Percentiles rank a stretch among this genome's conserved stretches.
These are phyloP conservation scores for Vanrija sp. DNA, from an alignment of 1,284 basidiomycete species.

Conservation along the genomic window DNA sequence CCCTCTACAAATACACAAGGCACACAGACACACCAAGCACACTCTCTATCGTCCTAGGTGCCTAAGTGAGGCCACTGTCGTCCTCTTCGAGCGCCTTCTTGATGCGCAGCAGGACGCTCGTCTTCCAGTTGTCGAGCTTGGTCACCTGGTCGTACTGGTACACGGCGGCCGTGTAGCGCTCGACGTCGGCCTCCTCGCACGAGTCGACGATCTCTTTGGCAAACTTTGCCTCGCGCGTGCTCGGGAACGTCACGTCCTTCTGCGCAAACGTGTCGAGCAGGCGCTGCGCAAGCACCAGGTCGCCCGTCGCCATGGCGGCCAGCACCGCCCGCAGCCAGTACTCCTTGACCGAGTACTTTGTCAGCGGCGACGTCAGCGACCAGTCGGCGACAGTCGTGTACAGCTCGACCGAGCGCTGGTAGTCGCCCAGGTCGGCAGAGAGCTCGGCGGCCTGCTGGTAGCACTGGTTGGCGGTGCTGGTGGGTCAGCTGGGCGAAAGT, in stretches of 20 bases:
- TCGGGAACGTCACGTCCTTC: conserved; percentile 71
- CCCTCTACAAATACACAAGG: neutral
- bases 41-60: conserved; percentile 33
- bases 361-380: conserved; percentile 75
- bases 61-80: conserved; percentile 50
- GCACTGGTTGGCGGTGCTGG: conserved; percentile 89
- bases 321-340: conserved; percentile 87
- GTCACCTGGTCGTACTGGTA: conserved; percentile 82
- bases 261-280: conserved; percentile 70
- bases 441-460: conserved; percentile 95
- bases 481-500: too few relatives aligned
- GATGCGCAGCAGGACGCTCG: conserved; percentile 76
- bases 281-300: conserved; percentile 75
- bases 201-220: conserved; percentile 70
- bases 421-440: conserved; percentile 84
- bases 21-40: neutral
- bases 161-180: conserved; percentile 66
- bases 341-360: conserved; percentile 98
- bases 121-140: conserved; percentile 94
- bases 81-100: conserved; percentile 72
- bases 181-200: conserved; percentile 71
- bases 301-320: conserved; percentile 85
- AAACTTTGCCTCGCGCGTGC: conserved; percentile 87
- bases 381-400: conserved; percentile 89
- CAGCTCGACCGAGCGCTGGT: conserved; percentile 74